Evolutionary conservation across 768 basidiomycete species (phyloP), one percentile per base, ranked within the genome.

Genomic region (Collybiopsis confluens): DNA sequence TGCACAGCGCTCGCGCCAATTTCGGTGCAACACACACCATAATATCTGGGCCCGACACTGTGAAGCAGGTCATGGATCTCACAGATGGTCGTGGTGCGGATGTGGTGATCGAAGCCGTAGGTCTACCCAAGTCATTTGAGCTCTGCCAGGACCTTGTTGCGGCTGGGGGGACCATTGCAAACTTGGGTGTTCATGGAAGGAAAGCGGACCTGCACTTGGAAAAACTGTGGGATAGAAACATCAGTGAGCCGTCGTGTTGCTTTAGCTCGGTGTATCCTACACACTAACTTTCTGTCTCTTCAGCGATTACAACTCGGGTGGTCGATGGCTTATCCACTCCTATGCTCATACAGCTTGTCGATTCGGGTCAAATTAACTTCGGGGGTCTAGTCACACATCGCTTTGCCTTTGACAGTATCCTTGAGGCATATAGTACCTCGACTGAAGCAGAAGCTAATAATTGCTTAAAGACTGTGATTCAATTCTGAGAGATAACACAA

Each of bases 121-220:
- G 64, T 4, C 52, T 63, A 7, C 61, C 64, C 2, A 55, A 44
- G 28, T 61, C 62, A 24, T 63, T 65, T 52, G 59, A 57, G 15
- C 58, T 65, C 13, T 65, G 64, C 45, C 62, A 62, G 44, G 58
- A 61, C 11, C 36, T 65, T 16, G 55, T 65, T 24, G 64, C 59
- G 13, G 59, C 56, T 9, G 64, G 64, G 8, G 64, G 64, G 21
- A 62, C 59, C 1, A 59, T 65, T 51, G 62, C 64, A n/a, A 65
- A 63, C 49, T 15, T 62, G 27, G 62, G 62, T 6, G 62, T 65
- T n/a, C 62, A 62, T 42, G 64, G 62, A 7, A 50, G 26, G 24
- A 59, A 58, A 27, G 62, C 57, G 5, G 58, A 57, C 45, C 47
- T 65, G 13, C 59, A 62, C 48, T 37, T 65, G 30, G 64, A 63